These are phyloP conservation scores for Xylariomycetidae sp. DNA, from an alignment of 2,329 filamentous ascomycete genomes.

Conservation along the genomic window DNA sequence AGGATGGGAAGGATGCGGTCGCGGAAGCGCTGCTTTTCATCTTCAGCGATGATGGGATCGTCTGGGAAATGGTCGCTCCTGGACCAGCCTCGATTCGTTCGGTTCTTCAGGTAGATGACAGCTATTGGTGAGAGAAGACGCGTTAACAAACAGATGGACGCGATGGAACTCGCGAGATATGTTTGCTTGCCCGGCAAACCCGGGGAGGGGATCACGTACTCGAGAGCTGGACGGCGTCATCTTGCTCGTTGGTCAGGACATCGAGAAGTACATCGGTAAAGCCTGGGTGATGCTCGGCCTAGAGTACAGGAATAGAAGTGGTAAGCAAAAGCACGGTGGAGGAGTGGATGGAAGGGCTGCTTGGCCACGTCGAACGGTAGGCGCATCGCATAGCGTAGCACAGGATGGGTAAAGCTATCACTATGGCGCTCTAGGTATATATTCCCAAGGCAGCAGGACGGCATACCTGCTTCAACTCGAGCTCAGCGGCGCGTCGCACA, in stretches of 20 bases:
- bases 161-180: too few relatives aligned
- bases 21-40: slow-evolving; percentile 82
- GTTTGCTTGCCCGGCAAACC: slow-evolving; percentile 2
- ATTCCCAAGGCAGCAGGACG: slow-evolving; percentile 4
- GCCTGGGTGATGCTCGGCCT: slow-evolving; percentile 87
- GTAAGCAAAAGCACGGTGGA: neutral
- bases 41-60: slow-evolving; percentile 73
- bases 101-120: slow-evolving; percentile 97
- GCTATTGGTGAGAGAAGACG: slow-evolving; percentile 60
- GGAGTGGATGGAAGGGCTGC: neutral
- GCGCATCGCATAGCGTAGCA: slow-evolving; percentile 16
- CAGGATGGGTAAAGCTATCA: too few relatives aligned
- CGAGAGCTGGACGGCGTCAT: slow-evolving; percentile 76
- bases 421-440: too few relatives aligned
- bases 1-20: slow-evolving; percentile 85
- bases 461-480: slow-evolving; percentile 74
- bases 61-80: slow-evolving; percentile 67
- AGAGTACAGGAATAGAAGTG: slow-evolving; percentile 11
- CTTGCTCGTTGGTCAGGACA: slow-evolving; percentile 83
- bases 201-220: slow-evolving; percentile 53
- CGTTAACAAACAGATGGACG: too few relatives aligned
- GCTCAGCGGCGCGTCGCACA: slow-evolving; percentile 68
- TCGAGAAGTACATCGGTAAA: slow-evolving; percentile 89
- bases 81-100: slow-evolving; percentile 88
- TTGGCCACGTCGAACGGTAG: too few relatives aligned